These are phyloP conservation scores for Calonectria pauciramosa DNA, from an alignment of 2,329 filamentous ascomycete genomes.

Conservation along the genomic window DNA sequence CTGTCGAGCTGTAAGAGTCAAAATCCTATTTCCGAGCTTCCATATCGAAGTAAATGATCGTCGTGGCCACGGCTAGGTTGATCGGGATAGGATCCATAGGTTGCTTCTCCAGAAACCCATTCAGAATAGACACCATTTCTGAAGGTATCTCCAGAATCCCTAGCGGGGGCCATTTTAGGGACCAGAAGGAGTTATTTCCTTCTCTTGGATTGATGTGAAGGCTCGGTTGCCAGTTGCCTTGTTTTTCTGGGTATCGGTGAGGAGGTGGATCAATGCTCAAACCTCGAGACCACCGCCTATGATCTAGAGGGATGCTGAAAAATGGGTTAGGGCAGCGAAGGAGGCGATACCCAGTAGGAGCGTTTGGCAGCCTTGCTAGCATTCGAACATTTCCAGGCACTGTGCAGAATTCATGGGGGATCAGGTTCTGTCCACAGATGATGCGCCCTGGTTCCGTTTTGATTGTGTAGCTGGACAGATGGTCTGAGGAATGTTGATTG, in stretches of 20 bases:
- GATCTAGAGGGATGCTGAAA: not conserved
- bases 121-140: not conserved
- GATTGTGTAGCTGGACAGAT: not conserved
- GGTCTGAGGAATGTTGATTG: too few species aligned
- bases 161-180: not conserved
- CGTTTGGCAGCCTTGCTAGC: too few species aligned
- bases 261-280: not conserved
- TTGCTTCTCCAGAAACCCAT: not conserved
- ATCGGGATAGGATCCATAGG: not conserved
- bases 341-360: too few species aligned
- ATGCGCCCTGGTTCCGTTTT: not conserved
- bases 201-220: not conserved
- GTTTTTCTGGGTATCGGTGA: not conserved
- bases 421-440: not conserved
- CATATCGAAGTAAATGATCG: constrained; percentile 13
- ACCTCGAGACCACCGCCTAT: not conserved
- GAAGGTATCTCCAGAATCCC: not conserved
- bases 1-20: not conserved
- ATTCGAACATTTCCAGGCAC: too few species aligned
- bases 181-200: not conserved
- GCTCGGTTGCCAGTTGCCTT: not conserved
- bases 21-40: not conserved
- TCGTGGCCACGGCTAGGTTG: constrained; percentile 8
- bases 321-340: not conserved
- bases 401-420: not conserved